Evolutionary conservation across 305 asterid species (phyloP).

Genomic region (Rubia peregrina): DNA sequence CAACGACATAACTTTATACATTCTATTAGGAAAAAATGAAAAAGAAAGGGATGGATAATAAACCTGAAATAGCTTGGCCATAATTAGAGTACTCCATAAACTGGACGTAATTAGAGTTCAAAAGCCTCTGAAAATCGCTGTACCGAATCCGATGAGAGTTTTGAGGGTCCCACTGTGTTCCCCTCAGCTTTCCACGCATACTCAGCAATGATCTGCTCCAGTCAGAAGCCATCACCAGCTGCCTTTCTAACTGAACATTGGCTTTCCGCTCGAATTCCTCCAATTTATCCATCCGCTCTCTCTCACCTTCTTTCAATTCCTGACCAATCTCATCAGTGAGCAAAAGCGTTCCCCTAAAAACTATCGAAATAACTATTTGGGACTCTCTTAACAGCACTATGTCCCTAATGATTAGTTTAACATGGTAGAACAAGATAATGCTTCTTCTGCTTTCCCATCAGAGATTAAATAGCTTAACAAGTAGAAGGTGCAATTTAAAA

Average conservation of each 20-base stretch:
- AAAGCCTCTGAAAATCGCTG: constrained; percentile 83
- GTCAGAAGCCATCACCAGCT: constrained; percentile 89
- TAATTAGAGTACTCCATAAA: constrained; percentile 95
- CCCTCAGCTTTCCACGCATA: constrained; percentile 75
- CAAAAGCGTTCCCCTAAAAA: constrained; percentile 11
- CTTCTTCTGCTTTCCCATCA: neutral
- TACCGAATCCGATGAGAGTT: constrained; percentile 65
- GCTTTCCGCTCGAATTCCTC: constrained; percentile 91
- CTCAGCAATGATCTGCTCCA: constrained; percentile 90
- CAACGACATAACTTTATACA: neutral
- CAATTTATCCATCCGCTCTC: constrained; percentile 48
- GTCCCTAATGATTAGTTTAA: neutral
- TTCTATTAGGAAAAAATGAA: too few species aligned
- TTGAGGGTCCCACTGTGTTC: constrained; percentile 93
- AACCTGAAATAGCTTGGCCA: constrained; percentile 92
- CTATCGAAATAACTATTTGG: neutral
- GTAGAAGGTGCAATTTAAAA: constrained; percentile 1
- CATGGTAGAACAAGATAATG: neutral
- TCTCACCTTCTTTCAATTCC: constrained; percentile 82
- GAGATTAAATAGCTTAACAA: neutral
- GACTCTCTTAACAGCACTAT: neutral
- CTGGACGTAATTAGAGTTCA: constrained; percentile 72
- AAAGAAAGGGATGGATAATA: neutral
- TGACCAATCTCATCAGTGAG: constrained; percentile 43
- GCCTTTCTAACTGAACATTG: constrained; percentile 90